phyloP scores from a whole-genome alignment of 768 basidiomycete species.

The Lactarius sp. region DNA sequence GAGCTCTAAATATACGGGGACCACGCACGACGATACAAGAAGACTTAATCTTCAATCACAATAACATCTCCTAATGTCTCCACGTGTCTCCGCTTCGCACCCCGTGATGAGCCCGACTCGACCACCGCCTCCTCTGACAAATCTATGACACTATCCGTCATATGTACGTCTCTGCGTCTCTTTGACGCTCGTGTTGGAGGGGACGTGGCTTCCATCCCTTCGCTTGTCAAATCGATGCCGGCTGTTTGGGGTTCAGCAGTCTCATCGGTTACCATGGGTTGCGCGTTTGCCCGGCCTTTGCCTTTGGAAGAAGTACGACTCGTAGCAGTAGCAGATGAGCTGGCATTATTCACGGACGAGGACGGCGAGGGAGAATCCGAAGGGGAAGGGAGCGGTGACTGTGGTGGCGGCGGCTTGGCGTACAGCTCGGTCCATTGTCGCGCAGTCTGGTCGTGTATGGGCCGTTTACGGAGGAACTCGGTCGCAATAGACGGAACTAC shows the following conservation, averaged over 20 bases:
- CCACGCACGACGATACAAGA: conserved; percentile 9
- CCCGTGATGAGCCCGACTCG: conserved; percentile 12
- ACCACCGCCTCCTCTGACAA: conserved; percentile 20
- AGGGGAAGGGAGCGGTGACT: neutral
- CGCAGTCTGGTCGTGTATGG: conserved; percentile 39
- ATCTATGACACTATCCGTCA: conserved; percentile 18
- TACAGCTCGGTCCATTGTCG: conserved; percentile 37
- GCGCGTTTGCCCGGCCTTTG: conserved; percentile 19
- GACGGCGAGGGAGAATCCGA: neutral
- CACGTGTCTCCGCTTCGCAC: conserved; percentile 23
- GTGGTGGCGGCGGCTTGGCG: conserved; percentile 25
- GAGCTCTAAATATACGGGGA: neutral
- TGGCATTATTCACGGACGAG: neutral
- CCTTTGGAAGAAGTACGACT: conserved; percentile 17
- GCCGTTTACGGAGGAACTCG: conserved; percentile 31
- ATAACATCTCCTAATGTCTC: conserved; percentile 23
- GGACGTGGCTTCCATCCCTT: conserved; percentile 15
- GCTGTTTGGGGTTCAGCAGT: neutral
- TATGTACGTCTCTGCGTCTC: conserved; percentile 10
- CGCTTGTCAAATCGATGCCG: conserved; percentile 19
- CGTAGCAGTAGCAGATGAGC: neutral
- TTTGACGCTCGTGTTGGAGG: conserved; percentile 19
- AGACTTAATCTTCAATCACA: conserved; percentile 24
- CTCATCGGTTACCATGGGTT: neutral
- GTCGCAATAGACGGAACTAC: conserved; percentile 33